Evolutionary conservation across 495 filamentous ascomycete species (phyloP), one percentile per base, ranked within the genome.

Genomic region (Aspergillus ellipticus): DNA sequence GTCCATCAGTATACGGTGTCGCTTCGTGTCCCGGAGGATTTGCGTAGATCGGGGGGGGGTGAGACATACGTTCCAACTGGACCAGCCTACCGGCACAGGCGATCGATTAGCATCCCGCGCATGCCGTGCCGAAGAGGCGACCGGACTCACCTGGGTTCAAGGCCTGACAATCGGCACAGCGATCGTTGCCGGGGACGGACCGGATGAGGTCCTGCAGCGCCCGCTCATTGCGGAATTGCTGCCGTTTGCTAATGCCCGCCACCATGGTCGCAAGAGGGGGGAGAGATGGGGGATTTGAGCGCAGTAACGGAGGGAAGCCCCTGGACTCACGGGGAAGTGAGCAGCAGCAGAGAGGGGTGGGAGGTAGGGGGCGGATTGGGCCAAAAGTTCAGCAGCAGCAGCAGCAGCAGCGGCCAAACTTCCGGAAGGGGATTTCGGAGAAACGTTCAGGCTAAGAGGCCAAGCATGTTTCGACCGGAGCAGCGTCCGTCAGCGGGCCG

Each of bases 191-290:
- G 39, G 91, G 85, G 41, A 96, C 88, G 13, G 72, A 83, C 54
- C 88, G 88, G 69, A 97, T 87, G 56, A 98, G 82, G 31, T 97
- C 94, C 67, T 96, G 90, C 61, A 98, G 78, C 26, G 84, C 76
- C 66, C 87, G 89, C 79, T 98, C 94, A 73, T 97, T 96, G 76
- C 94, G 92, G 80, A 86, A 89, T 79, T 96, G 92, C 75, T 96
- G 89, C 67, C 94, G 92, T 82, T 97, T 98, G 79, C 83, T 96
- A 54, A 85, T 76, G 41, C 74, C 73, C 13, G 70, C 70, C 9
- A 79, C 73, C 82, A 86, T 86, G 59, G 11, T 70, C 57, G 63
- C 51, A 41, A 39, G 51, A 26, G n/a, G 6, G 33, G 15, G 22
- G 43, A 43, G 37, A 20, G 53, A 50, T 49, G 33, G 53, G 55